Base-by-base conservation (phyloP, 345 rosid genomes). In the Sisymbrium irio region DNA sequence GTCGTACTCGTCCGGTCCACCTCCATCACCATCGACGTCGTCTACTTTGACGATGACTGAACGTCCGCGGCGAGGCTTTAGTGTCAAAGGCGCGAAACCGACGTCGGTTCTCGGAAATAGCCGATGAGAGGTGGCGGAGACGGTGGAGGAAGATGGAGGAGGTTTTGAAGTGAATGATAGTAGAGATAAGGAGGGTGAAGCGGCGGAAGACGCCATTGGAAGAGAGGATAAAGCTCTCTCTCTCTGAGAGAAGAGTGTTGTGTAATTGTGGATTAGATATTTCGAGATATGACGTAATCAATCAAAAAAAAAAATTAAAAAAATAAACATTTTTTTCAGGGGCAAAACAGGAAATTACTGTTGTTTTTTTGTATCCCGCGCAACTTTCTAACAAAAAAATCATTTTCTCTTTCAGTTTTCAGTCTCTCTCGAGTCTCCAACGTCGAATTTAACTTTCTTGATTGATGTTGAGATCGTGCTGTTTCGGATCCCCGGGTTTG, bases 11-110 rank as follows among this genome's bases (percentile, higher is more conserved):
- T 86, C 92, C 22, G 77, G 81, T 32, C 86, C 85, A 3, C 83
- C 95, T 7, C 78, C 77, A 42, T 91, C 96, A 1, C 57, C 90
- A 27, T 91, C 98, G 46, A 82, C 90, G 9, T 89, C 98, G 74
- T 87, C 97, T 5, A 84, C 90, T 11, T 82, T 83, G 46, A 80
- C 88, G 9, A 89, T 44, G 65, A 90, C 77, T 4, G 83, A 77
- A 77, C 65, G 60, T 63, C 78, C 72, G 42, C 47, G 45, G 35
- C 37, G 51, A 58, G 74, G 81, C 36, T 72, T 71, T 14, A 69
- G 72, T 10, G 67, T 65, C 33, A 72, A 30, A 62, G 83, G 70
- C 63, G 77, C 51, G 77, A 65, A 53, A 35, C 61, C 13, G 7
- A 69, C 51, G 22, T 64, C 60, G 19, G 57, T 44, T 76, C 76